Evolutionary conservation across 805 yeast genomes (phyloP), one percentile per base, ranked within the genome.

Genomic region (Clavispora fructus): DNA sequence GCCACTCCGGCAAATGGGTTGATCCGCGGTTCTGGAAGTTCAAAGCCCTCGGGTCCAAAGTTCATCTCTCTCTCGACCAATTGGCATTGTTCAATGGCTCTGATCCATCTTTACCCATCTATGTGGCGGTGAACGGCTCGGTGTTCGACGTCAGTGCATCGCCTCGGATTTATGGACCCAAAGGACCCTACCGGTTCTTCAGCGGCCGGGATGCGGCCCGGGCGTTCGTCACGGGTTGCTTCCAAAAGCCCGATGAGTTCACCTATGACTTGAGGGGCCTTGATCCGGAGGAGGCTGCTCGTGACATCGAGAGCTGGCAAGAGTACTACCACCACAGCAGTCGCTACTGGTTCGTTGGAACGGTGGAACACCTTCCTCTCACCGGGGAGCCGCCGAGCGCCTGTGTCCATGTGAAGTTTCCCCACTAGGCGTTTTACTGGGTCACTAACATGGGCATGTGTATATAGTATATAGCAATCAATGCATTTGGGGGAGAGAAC

Each of bases 191-290:
- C 58, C 55, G 68, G 9, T 64, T 72, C 37, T 75, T 85, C 55
- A 74, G 82, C 29, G 94, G 92, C 1, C 66, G 66, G 38, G 94
- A 85, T 60, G 78, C 80, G 35, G 82, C 89, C 2, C 65, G 91
- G 27, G 85, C 85, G 16, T 83, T 76, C 55, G 82, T 77, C 4
- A 85, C 88, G 1, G 91, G 91, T 3, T 85, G 90, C 55, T 79
- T 85, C 48, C 59, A 64, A 35, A 69, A 71, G 30, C 60, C 55
- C 13, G 78, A 76, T 30, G 85, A 85, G 55, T 71, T 73, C 49
- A 84, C 91, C 0, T 74, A 78, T 59, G 92, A 86, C 59, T 62
- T 85, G 38, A 64, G 91, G 31, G 89, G 84, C 0, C 63, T 85
- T 19, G 80, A 77, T 46, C 54, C 55, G 5, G 63, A 62, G 4